These are phyloP conservation scores for Petunia secreta DNA, from an alignment of 257 asterid genomes.

Conservation along the genomic window DNA sequence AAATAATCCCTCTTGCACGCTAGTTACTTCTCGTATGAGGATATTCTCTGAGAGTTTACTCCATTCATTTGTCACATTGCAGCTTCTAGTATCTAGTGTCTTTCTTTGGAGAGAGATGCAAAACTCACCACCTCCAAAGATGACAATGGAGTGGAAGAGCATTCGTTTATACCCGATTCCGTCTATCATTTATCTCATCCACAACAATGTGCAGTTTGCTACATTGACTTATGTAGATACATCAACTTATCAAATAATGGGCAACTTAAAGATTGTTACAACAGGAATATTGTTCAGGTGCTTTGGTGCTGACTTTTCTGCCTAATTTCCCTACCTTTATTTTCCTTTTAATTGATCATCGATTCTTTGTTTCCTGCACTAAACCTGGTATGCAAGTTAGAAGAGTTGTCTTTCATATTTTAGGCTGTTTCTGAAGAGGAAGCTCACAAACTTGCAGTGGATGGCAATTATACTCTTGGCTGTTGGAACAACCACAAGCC, in stretches of 20 bases:
- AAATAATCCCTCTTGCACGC: background rate
- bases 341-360: background rate
- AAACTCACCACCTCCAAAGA: slow-evolving; percentile 74
- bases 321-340: background rate
- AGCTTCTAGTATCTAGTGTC: slow-evolving; percentile 81
- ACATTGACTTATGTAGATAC: slow-evolving; percentile 95
- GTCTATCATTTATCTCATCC: slow-evolving; percentile 89
- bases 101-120: slow-evolving; percentile 83
- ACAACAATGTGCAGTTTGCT: slow-evolving; percentile 98
- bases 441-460: slow-evolving; percentile 98
- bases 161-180: slow-evolving; percentile 84
- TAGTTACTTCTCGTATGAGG: background rate
- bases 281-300: slow-evolving; percentile 94
- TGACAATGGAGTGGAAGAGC: slow-evolving; percentile 86
- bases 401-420: slow-evolving; percentile 37
- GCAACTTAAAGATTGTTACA: slow-evolving; percentile 92
- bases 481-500: slow-evolving; percentile 95
- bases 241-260: slow-evolving; percentile 95
- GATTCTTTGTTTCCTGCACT: background rate
- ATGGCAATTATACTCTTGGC: slow-evolving; percentile 88
- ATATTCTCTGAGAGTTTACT: slow-evolving; percentile 6
- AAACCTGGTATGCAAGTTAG: slow-evolving; percentile 27
- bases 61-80: slow-evolving; percentile 40
- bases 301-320: slow-evolving; percentile 22
- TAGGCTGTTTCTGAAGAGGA: slow-evolving; percentile 98